These are phyloP conservation scores for Papiliotrema flavescens DNA, from an alignment of 1,284 basidiomycete species.

Conservation along the genomic window DNA sequence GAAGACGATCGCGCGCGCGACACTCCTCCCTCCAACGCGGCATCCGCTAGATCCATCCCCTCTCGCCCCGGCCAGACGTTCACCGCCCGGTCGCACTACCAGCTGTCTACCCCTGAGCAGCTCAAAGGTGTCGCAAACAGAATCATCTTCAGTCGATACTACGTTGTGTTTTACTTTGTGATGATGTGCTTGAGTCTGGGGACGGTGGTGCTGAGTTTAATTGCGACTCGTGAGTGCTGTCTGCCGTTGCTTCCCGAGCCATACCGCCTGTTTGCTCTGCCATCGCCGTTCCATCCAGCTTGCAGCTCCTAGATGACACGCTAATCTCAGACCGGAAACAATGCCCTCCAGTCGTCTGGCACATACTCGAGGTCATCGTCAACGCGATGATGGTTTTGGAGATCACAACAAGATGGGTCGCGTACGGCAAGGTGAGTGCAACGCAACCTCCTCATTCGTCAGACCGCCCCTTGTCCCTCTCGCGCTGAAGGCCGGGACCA, in stretches of 20 bases:
- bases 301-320: too few relatives aligned
- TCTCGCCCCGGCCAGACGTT: not conserved
- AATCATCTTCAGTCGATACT: conserved; percentile 47
- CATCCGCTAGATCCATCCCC: not conserved
- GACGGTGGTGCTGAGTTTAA: conserved; percentile 80
- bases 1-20: not conserved
- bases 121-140: conserved; percentile 48
- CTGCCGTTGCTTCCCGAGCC: too few relatives aligned
- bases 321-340: conserved; percentile 21
- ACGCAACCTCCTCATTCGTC: not conserved
- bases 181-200: conserved; percentile 88
- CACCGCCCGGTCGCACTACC: conserved; percentile 37
- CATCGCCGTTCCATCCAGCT: too few relatives aligned
- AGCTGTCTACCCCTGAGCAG: conserved; percentile 41
- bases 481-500: too few relatives aligned
- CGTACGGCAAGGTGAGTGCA: conserved; percentile 74
- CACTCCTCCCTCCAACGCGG: not conserved
- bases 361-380: conserved; percentile 83
- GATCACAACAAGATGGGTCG: conserved; percentile 80
- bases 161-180: conserved; percentile 68
- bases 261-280: too few relatives aligned
- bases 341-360: conserved; percentile 62
- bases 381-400: conserved; percentile 90
- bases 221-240: conserved; percentile 41
- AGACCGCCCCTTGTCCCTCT: not conserved